Conservation (phyloP, 1,284 basidiomycete genomes). For the Ceratobasidium sp. region DNA sequence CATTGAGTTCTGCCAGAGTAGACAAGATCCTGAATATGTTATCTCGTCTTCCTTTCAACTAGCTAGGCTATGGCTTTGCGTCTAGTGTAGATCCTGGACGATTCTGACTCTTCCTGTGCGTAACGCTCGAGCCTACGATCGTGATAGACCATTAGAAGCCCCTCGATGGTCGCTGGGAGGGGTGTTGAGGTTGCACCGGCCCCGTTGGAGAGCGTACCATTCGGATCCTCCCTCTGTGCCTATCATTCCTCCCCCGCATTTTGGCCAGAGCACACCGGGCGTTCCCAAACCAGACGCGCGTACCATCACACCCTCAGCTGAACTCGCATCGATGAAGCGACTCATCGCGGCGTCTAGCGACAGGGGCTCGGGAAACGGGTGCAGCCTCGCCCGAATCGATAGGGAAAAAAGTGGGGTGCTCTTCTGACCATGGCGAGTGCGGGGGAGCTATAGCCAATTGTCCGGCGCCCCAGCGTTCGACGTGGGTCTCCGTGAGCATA, state of each 20-base stretch:
- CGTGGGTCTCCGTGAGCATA: slow-evolving; percentile 18
- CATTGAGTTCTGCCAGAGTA: background rate
- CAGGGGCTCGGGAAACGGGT: background rate
- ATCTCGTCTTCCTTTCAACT: background rate
- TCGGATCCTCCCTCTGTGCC: background rate
- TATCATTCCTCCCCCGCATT: background rate
- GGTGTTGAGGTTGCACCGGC: slow-evolving; percentile 4
- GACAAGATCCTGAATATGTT: background rate
- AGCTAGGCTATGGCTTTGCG: background rate
- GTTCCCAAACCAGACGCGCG: background rate
- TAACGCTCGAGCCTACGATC: background rate
- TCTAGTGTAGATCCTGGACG: background rate
- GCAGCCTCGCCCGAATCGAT: background rate
- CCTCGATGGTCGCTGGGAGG: background rate
- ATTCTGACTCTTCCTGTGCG: background rate
- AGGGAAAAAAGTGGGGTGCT: slow-evolving; percentile 7
- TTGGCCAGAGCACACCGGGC: background rate
- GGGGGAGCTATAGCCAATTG: slow-evolving; percentile 12
- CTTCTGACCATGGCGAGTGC: background rate
- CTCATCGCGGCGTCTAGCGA: background rate
- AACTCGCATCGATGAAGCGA: slow-evolving; percentile 9
- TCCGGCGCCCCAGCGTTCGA: slow-evolving; percentile 10
- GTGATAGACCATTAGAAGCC: background rate
- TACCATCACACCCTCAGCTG: background rate
- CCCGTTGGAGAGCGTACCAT: background rate